phyloP scores from a whole-genome alignment of 495 filamentous ascomycete genomes.

The Cenococcum geophilum region DNA sequence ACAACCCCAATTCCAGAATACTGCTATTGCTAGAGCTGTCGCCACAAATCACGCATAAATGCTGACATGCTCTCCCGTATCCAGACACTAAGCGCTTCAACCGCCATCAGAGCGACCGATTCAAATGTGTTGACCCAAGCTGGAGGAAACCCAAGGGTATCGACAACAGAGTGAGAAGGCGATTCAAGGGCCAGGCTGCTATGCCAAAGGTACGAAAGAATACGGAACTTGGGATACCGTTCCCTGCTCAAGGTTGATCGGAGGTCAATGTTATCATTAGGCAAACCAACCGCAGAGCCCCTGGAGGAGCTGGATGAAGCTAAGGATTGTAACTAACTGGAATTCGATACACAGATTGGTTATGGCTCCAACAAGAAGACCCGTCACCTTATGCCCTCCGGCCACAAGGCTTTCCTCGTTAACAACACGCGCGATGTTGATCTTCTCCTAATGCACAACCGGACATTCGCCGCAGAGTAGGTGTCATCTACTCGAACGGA shows the following conservation, averaged over 20 bases:
- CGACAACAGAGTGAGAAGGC: slow-evolving; percentile 82
- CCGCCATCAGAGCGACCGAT: slow-evolving; percentile 94
- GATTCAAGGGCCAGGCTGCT: slow-evolving; percentile 88
- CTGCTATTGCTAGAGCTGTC: no score
- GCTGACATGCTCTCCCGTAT: slow-evolving; percentile 20
- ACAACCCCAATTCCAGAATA: no score
- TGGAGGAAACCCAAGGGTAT: slow-evolving; percentile 99
- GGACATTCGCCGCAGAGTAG: slow-evolving; percentile 96
- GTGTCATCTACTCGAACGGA: slow-evolving; percentile 35
- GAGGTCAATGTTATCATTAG: neutral
- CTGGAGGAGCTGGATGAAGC: no score
- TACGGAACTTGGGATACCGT: neutral
- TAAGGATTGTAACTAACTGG: slow-evolving; percentile 17
- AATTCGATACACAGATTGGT: slow-evolving; percentile 62
- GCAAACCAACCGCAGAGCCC: no score
- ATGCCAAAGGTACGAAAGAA: slow-evolving; percentile 86
- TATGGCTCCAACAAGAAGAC: slow-evolving; percentile 99
- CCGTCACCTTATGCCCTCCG: slow-evolving; percentile 94
- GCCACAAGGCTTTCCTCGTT: slow-evolving; percentile 99
- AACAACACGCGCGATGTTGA: slow-evolving; percentile 88
- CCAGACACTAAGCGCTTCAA: slow-evolving; percentile 82
- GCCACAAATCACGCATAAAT: no score
- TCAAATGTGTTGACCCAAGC: slow-evolving; percentile 75
- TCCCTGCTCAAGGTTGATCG: neutral
- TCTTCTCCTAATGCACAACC: slow-evolving; percentile 99